Evolutionary conservation across 768 basidiomycete species (phyloP).

Genomic region (Tricholoma hemisulphureum): DNA sequence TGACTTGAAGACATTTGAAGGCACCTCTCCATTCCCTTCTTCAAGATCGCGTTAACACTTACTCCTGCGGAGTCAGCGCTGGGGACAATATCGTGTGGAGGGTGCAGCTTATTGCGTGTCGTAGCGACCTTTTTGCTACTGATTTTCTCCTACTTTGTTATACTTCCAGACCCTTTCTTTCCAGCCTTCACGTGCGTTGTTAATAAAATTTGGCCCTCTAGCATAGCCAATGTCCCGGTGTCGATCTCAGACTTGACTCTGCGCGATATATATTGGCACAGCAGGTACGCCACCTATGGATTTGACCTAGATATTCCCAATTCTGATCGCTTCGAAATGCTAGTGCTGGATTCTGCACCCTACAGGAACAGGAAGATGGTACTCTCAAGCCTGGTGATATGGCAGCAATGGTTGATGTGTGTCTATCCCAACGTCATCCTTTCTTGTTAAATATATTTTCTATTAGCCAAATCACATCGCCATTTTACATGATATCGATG

Average conservation of each 20-base stretch:
- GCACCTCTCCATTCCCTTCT: background rate
- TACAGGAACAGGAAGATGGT: background rate
- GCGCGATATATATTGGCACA: background rate
- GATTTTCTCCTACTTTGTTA: background rate
- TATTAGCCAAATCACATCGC: background rate
- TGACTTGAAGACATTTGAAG: background rate
- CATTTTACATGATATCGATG: background rate
- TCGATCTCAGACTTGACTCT: background rate
- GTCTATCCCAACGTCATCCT: background rate
- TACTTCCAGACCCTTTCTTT: background rate
- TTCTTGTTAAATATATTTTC: background rate
- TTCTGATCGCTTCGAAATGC: background rate
- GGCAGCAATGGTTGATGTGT: background rate
- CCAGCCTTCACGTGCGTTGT: background rate
- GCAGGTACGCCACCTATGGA: background rate
- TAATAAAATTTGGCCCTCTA: no score
- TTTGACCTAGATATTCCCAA: background rate
- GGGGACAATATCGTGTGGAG: slow-evolving; percentile 7
- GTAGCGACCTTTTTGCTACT: no score
- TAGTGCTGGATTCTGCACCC: background rate
- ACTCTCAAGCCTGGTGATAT: background rate
- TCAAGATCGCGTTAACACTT: slow-evolving; percentile 10
- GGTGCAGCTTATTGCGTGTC: background rate
- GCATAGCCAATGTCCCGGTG: background rate
- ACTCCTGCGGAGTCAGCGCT: slow-evolving; percentile 6